Percentiles rank a stretch among this genome's conserved stretches.
Conservation (phyloP, 2,329 filamentous ascomycete species). For the Fusarium devonianum region DNA sequence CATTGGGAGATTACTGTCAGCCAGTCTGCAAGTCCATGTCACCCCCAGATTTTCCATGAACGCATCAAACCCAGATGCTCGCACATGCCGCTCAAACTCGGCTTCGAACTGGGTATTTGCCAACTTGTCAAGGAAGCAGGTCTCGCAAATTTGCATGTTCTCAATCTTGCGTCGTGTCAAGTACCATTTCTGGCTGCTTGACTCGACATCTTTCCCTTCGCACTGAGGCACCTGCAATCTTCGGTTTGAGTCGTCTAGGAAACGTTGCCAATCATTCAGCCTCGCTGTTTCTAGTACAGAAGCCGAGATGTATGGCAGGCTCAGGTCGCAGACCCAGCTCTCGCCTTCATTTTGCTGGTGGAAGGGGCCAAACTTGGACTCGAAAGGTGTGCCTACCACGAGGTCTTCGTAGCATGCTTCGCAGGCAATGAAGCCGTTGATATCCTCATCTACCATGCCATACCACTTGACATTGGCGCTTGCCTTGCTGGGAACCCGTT, state of each 20-base stretch:
- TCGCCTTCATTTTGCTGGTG: slow-evolving; percentile 37
- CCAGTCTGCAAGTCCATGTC: slow-evolving; percentile 39
- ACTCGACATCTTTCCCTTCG: slow-evolving; percentile 38
- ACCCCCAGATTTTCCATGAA: slow-evolving; percentile 34
- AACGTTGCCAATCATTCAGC: slow-evolving; percentile 43
- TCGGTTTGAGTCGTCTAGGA: slow-evolving; percentile 32
- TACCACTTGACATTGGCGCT: slow-evolving; percentile 46
- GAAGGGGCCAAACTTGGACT: slow-evolving; percentile 41
- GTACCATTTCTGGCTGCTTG: slow-evolving; percentile 41
- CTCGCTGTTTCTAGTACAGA: slow-evolving; percentile 28
- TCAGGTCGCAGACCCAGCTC: slow-evolving; percentile 47
- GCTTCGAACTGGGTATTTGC: slow-evolving; percentile 40
- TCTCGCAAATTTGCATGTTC: slow-evolving; percentile 43
- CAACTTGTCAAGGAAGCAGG: slow-evolving; percentile 48
- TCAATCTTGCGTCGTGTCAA: slow-evolving; percentile 35
- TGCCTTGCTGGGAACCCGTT: slow-evolving; percentile 21
- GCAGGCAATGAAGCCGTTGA: slow-evolving; percentile 47
- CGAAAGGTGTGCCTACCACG: slow-evolving; percentile 42
- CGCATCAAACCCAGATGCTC: slow-evolving; percentile 32
- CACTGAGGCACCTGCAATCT: slow-evolving; percentile 41
- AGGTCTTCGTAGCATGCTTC: slow-evolving; percentile 50
- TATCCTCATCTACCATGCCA: slow-evolving; percentile 38
- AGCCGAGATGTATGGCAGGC: slow-evolving; percentile 38
- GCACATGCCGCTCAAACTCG: slow-evolving; percentile 39
- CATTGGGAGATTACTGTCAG: slow-evolving; percentile 35